Base-by-base conservation (phyloP, 352 stramenopile species). In the Nothophytophthora sp. region DNA sequence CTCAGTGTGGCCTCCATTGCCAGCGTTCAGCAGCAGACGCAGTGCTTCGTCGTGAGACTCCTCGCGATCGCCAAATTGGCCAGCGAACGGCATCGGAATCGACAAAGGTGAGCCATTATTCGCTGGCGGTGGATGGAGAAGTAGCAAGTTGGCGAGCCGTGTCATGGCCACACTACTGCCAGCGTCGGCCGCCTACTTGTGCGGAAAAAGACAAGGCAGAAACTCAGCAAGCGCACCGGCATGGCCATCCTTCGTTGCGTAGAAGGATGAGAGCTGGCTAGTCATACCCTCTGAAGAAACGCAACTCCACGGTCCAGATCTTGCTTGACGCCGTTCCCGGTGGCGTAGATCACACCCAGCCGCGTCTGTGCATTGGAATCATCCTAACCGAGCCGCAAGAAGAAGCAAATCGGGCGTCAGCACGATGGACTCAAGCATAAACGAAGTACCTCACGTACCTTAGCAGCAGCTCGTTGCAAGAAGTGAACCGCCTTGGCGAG, bases 21-120 rank as follows among this genome's bases (percentile, higher is more conserved):
- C 70, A 30, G 70, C 76, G 15, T 61, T 83, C 18, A 90, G 57
- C 40, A 88, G 57, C 50, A 88, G 51, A 15, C 62, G 70, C 25
- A 90, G 37, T 15, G 75, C 76, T 57, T 90, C 76, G 43, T 88
- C 76, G 46, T 88, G 76, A 7, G 46, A 59, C 20, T 84, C 71
- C 55, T 87, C 77, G 0, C 65, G 67, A 43, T 88, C 73, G 48
- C 53, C 52, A 35, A 78, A 81, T 15, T 67, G 62, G 23, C 70
- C 36, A 2, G 43, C 51, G 24, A 45, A 58, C 11, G 59, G 55
- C 8, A 19, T 9, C 13, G 29, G 24, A 23, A n/a, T 46, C 28
- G 18, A 33, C 33, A 11, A 15, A 1, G n/a, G n/a, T n/a, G 16
- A 10, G 5, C 12, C 19, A 16, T 54, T 32, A 8, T 19, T 55